Base-by-base conservation (phyloP, 768 basidiomycete species). In the Boletus huronensis region DNA sequence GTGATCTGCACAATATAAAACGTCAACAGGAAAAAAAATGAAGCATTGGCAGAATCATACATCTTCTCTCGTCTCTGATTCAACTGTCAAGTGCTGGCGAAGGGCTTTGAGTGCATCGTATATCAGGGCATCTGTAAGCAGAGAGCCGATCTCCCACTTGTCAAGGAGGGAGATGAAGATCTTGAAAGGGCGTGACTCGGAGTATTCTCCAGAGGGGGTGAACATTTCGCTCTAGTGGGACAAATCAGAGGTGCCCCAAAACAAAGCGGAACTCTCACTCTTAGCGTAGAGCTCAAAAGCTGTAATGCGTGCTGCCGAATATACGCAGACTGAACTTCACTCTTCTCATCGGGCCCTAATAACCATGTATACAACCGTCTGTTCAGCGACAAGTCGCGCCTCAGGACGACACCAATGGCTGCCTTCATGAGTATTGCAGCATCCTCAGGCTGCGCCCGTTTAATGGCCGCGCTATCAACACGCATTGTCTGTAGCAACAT, bases 91-190 rank as follows among this genome's bases (percentile, higher is more conserved):
- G 17, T 83, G 74, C 17, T 74, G 65, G 67, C 82, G 82, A 47
- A 97, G 75, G 2, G 90, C 84, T 48, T 78, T 83, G 63, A 98
- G 83, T 0, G 90, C 79, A 60, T 96, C 90, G 61, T 89, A 83
- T 11, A 90, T 82, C 48, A 98, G 73, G 6, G 76, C 77, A 38
- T 93, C 87, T 0, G 93, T 93, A 26, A 99, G 70, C 0, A 81
- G 77, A 8, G 81, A 82, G 5, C 96, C 96, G 42, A 98, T 87
- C 69, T 98, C 97, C 90, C 93, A 98, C 70, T 97, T 97, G 70
- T 99, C 97, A 60, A 98, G 75, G 17, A 98, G 71, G 1, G 93
- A 95, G 23, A 98, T 87, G 69, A 97, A 95, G 32, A 98, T 89
- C 72, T 95, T 96, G 81, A 94, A 98, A 0, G 97, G 93, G 25